Percentiles rank a stretch among this genome's conserved stretches.
phyloP scores from a whole-genome alignment of 1,284 basidiomycete species.

The Cryptococcus sp. region DNA sequence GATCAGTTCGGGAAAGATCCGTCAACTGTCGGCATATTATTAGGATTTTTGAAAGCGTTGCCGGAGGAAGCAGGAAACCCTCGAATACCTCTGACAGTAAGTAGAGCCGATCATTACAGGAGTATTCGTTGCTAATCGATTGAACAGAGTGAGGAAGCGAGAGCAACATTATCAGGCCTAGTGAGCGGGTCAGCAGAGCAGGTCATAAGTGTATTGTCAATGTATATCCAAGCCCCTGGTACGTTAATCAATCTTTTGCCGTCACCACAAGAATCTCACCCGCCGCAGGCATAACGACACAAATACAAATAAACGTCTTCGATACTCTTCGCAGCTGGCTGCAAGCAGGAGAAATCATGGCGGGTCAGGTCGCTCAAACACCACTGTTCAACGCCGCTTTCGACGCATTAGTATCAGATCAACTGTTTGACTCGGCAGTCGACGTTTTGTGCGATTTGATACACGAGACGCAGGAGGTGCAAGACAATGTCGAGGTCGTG shows the following conservation, averaged over 20 bases:
- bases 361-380: conserved; percentile 67
- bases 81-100: conserved; percentile 82
- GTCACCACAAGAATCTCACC: background rate
- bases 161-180: conserved; percentile 64
- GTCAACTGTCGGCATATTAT: conserved; percentile 73
- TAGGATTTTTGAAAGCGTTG: conserved; percentile 88
- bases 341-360: conserved; percentile 77
- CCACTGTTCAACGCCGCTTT: conserved; percentile 84
- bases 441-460: conserved; percentile 93
- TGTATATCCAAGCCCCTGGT: conserved; percentile 92
- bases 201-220: conserved; percentile 74
- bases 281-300: conserved; percentile 70
- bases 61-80: conserved; percentile 89
- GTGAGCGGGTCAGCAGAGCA: conserved; percentile 72
- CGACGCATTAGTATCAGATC: conserved; percentile 77
- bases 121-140: background rate
- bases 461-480: conserved; percentile 96
- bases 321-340: conserved; percentile 86
- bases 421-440: conserved; percentile 88
- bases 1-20: conserved; percentile 83
- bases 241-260: conserved; percentile 35
- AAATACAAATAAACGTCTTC: conserved; percentile 85
- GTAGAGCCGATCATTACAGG: conserved; percentile 40
- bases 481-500: conserved; percentile 89
- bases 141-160: conserved; percentile 75